Conservation (phyloP, 2,329 filamentous ascomycete species). For the Dactylellina cionopaga region DNA sequence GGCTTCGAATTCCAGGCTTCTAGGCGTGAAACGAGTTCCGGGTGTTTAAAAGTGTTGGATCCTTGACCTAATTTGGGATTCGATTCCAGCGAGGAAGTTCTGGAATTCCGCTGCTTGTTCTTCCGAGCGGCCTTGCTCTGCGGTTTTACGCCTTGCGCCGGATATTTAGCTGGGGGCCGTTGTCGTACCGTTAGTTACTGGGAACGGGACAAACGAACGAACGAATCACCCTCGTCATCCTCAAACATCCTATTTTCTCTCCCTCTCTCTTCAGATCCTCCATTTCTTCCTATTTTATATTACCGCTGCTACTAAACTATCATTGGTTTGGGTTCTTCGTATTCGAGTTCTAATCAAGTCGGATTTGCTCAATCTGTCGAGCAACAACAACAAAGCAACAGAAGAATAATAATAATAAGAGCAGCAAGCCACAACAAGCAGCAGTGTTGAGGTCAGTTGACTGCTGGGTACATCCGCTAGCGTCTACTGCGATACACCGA, state of each 20-base stretch:
- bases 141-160: constrained; percentile 40
- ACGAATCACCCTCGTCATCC: constrained; percentile 48
- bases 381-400: not conserved
- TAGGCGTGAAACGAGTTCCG: not conserved
- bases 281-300: too few species aligned
- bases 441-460: constrained; percentile 43
- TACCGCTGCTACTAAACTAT: too few species aligned
- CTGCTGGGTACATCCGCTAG: constrained; percentile 21
- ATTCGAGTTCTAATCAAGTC: not conserved
- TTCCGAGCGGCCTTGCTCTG: constrained; percentile 18
- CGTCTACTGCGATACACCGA: not conserved
- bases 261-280: not conserved
- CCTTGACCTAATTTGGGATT: constrained; percentile 43
- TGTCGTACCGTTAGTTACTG: too few species aligned
- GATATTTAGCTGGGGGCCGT: constrained; percentile 34
- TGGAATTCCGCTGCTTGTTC: constrained; percentile 34
- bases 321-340: not conserved
- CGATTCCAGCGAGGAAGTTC: constrained; percentile 40
- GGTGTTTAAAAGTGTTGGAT: constrained; percentile 12
- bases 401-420: constrained; percentile 2
- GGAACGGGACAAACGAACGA: constrained; percentile 30
- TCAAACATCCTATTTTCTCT: constrained; percentile 22
- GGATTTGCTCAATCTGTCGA: constrained; percentile 18
- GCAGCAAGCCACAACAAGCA: constrained; percentile 3
- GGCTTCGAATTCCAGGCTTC: not conserved